Percentiles rank a stretch among this genome's conserved stretches.
Evolutionary conservation across 75 land plant genomes (phyloP).

Genomic region (Larix kaempferi): DNA sequence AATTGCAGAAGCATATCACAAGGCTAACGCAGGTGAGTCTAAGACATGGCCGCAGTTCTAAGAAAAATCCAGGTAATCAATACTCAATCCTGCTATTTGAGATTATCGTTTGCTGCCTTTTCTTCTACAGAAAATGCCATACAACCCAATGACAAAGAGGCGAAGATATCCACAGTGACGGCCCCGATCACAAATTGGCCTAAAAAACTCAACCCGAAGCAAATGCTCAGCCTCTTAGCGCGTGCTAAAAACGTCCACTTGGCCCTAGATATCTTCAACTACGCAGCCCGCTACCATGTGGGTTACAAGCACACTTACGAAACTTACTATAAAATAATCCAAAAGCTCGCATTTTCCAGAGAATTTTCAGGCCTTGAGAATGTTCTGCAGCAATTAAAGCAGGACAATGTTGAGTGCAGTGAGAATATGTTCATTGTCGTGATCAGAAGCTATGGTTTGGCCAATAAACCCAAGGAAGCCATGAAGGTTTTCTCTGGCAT

Average conservation of each 20-base stretch:
- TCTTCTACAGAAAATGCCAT: too few species aligned
- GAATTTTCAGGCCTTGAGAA: conserved; percentile 33
- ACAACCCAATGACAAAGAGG: too few species aligned
- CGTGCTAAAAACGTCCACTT: conserved; percentile 36
- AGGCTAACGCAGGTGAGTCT: too few species aligned
- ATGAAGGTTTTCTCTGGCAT: conserved; percentile 32
- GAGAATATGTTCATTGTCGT: conserved; percentile 46
- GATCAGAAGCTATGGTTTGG: conserved; percentile 49
- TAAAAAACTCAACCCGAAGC: conserved; percentile 30
- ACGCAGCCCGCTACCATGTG: conserved; percentile 48
- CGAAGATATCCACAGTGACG: conserved; percentile 25
- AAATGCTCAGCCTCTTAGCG: conserved; percentile 34
- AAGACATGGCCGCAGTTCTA: too few species aligned
- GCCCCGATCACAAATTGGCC: conserved; percentile 75
- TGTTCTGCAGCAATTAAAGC: conserved; percentile 25
- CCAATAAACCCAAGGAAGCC: conserved; percentile 32
- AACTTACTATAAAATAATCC: conserved; percentile 48
- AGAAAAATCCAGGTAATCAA: too few species aligned
- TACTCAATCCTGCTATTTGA: too few species aligned
- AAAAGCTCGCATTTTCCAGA: conserved; percentile 36
- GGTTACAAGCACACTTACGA: conserved; percentile 42
- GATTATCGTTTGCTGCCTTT: too few species aligned
- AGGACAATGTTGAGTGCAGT: conserved; percentile 19
- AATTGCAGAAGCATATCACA: too few species aligned
- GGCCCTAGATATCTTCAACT: conserved; percentile 54